These are phyloP conservation scores for Ceratorhiza oryzae-sativae DNA, from an alignment of 1,284 basidiomycete species.

Conservation along the genomic window DNA sequence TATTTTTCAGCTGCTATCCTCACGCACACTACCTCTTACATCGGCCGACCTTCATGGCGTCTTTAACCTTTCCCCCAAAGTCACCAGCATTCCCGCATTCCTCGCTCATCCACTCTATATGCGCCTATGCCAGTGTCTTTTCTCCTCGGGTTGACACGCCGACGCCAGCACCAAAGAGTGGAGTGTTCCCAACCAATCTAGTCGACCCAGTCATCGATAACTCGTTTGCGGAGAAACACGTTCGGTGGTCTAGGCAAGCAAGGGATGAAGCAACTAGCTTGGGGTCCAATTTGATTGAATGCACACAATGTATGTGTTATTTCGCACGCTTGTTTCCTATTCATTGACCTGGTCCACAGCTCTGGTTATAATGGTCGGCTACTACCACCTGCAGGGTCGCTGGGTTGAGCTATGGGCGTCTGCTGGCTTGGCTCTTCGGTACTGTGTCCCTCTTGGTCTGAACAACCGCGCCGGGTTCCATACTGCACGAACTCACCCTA, in stretches of 20 bases:
- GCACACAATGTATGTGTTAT: slow-evolving; percentile 62
- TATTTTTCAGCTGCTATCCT: slow-evolving; percentile 42
- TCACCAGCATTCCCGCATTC: slow-evolving; percentile 52
- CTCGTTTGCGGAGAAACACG: slow-evolving; percentile 64
- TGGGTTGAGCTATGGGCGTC: slow-evolving; percentile 69
- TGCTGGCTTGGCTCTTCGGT: slow-evolving; percentile 64
- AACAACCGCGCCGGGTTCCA: slow-evolving; percentile 74
- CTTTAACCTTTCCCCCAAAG: slow-evolving; percentile 58
- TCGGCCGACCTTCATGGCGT: slow-evolving; percentile 47
- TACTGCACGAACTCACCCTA: slow-evolving; percentile 60
- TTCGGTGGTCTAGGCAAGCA: slow-evolving; percentile 14
- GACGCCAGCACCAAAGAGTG: neutral
- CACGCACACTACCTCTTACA: slow-evolving; percentile 40
- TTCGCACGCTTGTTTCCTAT: slow-evolving; percentile 58
- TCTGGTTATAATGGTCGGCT: slow-evolving; percentile 68
- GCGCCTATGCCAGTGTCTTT: slow-evolving; percentile 41
- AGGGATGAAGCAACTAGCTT: slow-evolving; percentile 24
- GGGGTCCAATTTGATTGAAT: slow-evolving; percentile 44
- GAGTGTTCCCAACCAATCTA: neutral
- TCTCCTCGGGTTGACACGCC: slow-evolving; percentile 33
- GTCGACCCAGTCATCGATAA: slow-evolving; percentile 53
- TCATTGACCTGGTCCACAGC: slow-evolving; percentile 56
- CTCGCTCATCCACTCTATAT: slow-evolving; percentile 42
- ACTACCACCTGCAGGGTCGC: slow-evolving; percentile 75
- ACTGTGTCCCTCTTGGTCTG: slow-evolving; percentile 68